A percentile compares a stretch with the other conserved stretches of the same genome.
phyloP scores from a whole-genome alignment of 1,284 basidiomycete genomes.

The Vanrija pseudolonga region DNA sequence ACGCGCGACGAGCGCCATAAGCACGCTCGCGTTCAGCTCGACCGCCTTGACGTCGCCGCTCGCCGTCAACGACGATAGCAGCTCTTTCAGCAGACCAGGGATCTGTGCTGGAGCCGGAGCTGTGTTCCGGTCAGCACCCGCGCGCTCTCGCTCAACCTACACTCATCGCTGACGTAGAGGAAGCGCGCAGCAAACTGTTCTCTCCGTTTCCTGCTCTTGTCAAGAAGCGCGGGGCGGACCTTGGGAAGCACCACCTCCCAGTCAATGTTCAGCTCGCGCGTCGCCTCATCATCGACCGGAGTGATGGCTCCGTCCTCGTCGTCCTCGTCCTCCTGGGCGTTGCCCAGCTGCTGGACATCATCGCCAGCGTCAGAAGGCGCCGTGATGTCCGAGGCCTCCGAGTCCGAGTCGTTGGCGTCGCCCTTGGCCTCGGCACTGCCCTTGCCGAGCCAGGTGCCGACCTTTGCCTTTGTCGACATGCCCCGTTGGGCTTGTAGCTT shows the following conservation, averaged over 20 bases:
- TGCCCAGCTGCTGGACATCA: conserved; percentile 10
- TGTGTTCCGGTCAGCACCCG: not conserved
- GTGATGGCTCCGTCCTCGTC: conserved; percentile 7
- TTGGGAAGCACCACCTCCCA: conserved; percentile 34
- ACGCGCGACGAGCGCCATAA: conserved; percentile 31
- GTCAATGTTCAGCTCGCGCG: conserved; percentile 29
- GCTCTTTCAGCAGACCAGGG: conserved; percentile 6
- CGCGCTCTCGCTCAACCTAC: conserved; percentile 22
- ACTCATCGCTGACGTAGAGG: conserved; percentile 35
- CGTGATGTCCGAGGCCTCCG: conserved; percentile 15
- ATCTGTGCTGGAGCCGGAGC: conserved; percentile 7
- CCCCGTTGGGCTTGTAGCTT: conserved; percentile 40
- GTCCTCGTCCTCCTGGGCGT: conserved; percentile 23
- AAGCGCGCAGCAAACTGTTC: conserved; percentile 33
- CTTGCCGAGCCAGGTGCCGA: conserved; percentile 47
- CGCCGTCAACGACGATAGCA: conserved; percentile 24
- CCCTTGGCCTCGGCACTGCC: conserved; percentile 6
- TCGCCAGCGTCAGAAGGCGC: conserved; percentile 1
- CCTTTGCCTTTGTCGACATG: conserved; percentile 43
- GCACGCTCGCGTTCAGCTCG: conserved; percentile 29
- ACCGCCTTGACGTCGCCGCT: conserved; percentile 25
- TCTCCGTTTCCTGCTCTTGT: conserved; percentile 35
- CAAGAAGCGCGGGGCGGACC: conserved; percentile 26
- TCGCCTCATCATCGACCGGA: not conserved
- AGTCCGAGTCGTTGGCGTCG: conserved; percentile 38